Conservation (phyloP, 2,329 filamentous ascomycete genomes). For the Xylaria sp. region DNA sequence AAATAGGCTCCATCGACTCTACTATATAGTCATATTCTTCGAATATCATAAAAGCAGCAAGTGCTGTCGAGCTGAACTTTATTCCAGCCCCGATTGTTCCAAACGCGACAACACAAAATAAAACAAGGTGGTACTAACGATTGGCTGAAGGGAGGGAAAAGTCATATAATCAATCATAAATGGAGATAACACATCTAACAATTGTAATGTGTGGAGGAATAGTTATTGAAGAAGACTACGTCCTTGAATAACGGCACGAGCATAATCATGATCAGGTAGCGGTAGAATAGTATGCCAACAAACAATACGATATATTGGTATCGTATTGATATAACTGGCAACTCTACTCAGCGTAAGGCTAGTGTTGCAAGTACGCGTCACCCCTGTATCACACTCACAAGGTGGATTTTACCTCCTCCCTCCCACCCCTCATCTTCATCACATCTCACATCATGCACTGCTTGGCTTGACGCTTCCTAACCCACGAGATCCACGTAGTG, state of each 20-base stretch:
- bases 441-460: conserved; percentile 14
- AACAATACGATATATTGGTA: conserved; percentile 16
- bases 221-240: background rate
- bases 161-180: background rate
- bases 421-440: conserved; percentile 10
- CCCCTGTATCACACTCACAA: conserved; percentile 29
- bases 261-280: background rate
- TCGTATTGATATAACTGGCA: conserved; percentile 30
- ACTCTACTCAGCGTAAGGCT: conserved; percentile 32
- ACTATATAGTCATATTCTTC: too few species aligned
- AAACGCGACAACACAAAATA: background rate
- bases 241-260: background rate
- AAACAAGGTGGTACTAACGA: background rate
- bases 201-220: background rate
- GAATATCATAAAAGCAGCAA: too few species aligned
- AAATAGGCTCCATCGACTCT: background rate
- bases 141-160: background rate
- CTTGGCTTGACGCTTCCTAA: conserved; percentile 24
- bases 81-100: background rate
- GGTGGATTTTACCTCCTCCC: conserved; percentile 15
- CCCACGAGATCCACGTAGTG: conserved; percentile 7
- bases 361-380: conserved; percentile 29
- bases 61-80: too few species aligned
- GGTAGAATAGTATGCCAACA: background rate
- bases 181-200: background rate